Evolutionary conservation across 1,284 basidiomycete species (phyloP), one percentile per base, ranked within the genome.

Genomic region (Melampsora occidentalis): DNA sequence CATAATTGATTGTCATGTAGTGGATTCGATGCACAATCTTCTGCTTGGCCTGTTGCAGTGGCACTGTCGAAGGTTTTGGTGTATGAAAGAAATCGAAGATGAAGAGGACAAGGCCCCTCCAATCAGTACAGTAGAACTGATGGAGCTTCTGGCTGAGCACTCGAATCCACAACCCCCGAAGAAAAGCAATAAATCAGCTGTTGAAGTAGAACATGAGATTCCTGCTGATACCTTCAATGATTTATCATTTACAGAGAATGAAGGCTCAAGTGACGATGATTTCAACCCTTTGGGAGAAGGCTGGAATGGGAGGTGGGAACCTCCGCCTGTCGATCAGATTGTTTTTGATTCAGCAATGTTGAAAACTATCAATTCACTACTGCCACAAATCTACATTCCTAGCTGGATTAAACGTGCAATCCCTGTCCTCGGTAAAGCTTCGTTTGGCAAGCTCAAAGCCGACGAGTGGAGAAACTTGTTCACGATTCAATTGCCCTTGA

Each of bases 351-450:
- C 2, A 28, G 4, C 1, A 49, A 25, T 33, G 20, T 5, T 57
- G 20, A 35, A 10, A 57, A 5, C 4, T 10, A 69, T 69, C 51
- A 69, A 69, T 33, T 18, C 10, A 22, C 5, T 57, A 0, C 68
- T 69, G 1, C 68, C 48, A n/a, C 25, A 18, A 7, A 69, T 69
- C 2, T 18, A 59, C 20, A 57, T 53, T n/a, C 68, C 68, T 5
- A 69, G 35, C 9, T 69, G 68, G 68, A 10, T 79, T 5, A 77
- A 70, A 10, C 42, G n/a, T 1, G 49, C 63, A 0, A 69, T 71
- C 0, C 77, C 46, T 4, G 22, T n/a, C 1, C 64, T 79, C n/a
- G 79, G 70, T 10, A 68, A 68, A 42, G 69, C 69, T 1, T 71
- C 69, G 18, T 71, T 61, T 33, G 69, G 69, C 0, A 20, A n/a